Evolutionary conservation across 2,329 filamentous ascomycete species (phyloP), one percentile per base, ranked within the genome.

Genomic region (Fusarium chlamydosporum): DNA sequence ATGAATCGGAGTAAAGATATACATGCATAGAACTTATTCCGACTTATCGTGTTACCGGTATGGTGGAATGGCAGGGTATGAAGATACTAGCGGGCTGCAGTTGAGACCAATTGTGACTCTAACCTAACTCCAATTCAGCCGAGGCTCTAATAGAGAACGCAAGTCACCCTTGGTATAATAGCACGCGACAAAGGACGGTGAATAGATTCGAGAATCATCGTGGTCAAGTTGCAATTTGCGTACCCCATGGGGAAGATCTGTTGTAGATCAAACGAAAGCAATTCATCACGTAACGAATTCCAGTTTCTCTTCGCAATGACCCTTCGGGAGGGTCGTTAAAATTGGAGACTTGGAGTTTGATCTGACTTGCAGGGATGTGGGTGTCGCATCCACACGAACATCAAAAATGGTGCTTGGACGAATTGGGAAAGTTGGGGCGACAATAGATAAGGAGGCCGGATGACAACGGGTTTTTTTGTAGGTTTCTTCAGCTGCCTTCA

Each of bases 181-280:
- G 31, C 16, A 35, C 16, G 16, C 29, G 4, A 20, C 18, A 46
- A 29, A 18, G 20, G 26, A 37, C 27, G 20, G 4, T n/a, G 20
- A 11, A 16, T 29, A 15, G 35, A 27, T 31, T 51, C 27, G 4
- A 37, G 4, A 16, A 34, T 12, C n/a, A 27, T 54, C 20, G 16
- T 37, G 15, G 20, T 46, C 16, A 26, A 42, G n/a, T 50, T 67
- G 48, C 37, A 70, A 53, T 67, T 40, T 48, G 38, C 18, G 54
- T 64, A 70, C 67, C 67, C 67, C 66, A 51, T 69, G 67, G 67
- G 66, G 67, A 64, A 69, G 67, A 63, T 50, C 41, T 37, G 34
- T 12, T 18, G 67, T 50, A 53, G 56, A 70, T 60, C 48, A 41
- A 10, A 40, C 15, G n/a, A 5, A 11, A 35, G 47, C 41, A 53